These are phyloP conservation scores for Quercus gilva DNA, from an alignment of 306 rosid species.

Conservation along the genomic window DNA sequence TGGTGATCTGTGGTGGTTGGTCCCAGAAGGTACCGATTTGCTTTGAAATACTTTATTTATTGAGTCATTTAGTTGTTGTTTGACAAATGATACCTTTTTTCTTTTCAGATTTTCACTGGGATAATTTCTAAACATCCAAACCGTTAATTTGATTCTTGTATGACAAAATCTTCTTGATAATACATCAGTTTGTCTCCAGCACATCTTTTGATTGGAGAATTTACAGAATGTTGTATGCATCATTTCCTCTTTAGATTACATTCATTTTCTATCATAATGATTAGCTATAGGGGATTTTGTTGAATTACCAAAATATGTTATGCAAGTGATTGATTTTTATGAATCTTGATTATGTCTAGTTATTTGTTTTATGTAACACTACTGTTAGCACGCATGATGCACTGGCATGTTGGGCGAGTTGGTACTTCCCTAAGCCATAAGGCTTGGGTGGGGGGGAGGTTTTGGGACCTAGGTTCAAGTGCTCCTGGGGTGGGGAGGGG, in stretches of 20 bases:
- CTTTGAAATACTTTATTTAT: conserved; percentile 14
- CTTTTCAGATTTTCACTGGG: not conserved
- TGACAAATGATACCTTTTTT: not conserved
- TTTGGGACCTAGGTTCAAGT: too few species aligned
- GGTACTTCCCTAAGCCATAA: too few species aligned
- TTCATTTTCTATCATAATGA: not conserved
- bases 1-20: conserved; percentile 96
- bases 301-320: not conserved
- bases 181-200: not conserved
- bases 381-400: too few species aligned
- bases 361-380: too few species aligned
- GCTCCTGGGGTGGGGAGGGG: too few species aligned
- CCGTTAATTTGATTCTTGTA: not conserved
- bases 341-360: too few species aligned
- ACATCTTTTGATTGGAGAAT: not conserved
- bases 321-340: not conserved
- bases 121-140: not conserved
- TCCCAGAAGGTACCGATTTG: conserved; percentile 71
- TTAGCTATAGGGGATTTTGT: not conserved
- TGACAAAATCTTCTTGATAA: not conserved
- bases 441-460: not conserved
- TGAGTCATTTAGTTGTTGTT: conserved; percentile 7
- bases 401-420: too few species aligned
- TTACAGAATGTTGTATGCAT: not conserved
- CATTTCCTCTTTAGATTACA: not conserved